Conservation (phyloP, 306 rosid genomes). For the Acacia confusa region DNA sequence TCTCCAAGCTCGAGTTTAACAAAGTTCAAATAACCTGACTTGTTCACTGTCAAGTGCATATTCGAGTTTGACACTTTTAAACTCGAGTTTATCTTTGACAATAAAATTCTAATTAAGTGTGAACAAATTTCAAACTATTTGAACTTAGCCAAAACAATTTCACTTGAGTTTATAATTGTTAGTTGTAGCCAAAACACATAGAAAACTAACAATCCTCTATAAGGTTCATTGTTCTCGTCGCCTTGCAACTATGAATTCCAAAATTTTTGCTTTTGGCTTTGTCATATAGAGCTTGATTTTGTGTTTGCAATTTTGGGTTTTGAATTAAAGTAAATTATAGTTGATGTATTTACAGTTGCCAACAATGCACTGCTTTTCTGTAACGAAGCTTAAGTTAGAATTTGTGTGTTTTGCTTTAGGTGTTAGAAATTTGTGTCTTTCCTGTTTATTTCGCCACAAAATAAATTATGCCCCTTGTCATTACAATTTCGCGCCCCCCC, state of each 20-base stretch:
- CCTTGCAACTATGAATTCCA: background rate
- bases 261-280: background rate
- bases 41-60: too few species aligned
- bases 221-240: slow-evolving; percentile 46
- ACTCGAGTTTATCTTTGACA: too few species aligned
- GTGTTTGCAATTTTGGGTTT: slow-evolving; percentile 29
- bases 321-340: background rate
- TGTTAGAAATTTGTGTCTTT: background rate
- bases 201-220: too few species aligned
- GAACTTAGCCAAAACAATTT: too few species aligned
- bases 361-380: background rate
- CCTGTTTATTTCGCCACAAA: background rate
- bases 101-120: too few species aligned
- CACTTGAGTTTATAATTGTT: too few species aligned
- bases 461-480: background rate
- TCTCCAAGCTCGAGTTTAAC: too few species aligned
- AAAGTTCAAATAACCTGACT: too few species aligned
- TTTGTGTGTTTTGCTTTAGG: background rate
- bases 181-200: too few species aligned
- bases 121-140: too few species aligned
- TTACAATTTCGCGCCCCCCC: too few species aligned
- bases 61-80: too few species aligned
- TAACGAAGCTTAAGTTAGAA: background rate
- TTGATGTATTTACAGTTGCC: slow-evolving; percentile 1
- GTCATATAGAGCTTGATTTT: background rate